Evolutionary conservation across 106 monocot species (phyloP).

Genomic region (Xerophyta viscosa): DNA sequence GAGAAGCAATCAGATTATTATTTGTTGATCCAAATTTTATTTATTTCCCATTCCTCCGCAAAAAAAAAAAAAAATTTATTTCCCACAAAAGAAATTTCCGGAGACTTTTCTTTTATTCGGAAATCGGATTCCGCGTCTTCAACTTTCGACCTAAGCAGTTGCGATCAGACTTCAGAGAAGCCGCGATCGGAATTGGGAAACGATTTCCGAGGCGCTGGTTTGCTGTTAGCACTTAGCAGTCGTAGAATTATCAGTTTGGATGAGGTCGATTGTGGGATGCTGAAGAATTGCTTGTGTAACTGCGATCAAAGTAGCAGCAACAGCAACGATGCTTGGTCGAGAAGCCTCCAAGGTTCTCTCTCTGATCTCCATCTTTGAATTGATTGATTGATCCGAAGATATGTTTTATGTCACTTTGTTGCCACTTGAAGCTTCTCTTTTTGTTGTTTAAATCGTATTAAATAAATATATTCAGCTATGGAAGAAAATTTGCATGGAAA

Average conservation of each 20-base stretch:
- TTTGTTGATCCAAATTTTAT: too few relatives aligned
- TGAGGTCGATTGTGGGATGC: background rate
- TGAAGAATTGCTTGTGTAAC: background rate
- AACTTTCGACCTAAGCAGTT: too few relatives aligned
- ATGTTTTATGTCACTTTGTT: background rate
- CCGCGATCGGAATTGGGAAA: too few relatives aligned
- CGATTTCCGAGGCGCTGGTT: background rate
- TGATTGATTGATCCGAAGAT: background rate
- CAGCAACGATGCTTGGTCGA: constrained; percentile 7
- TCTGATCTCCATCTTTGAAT: background rate
- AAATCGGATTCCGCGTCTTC: too few relatives aligned
- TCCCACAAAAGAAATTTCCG: too few relatives aligned
- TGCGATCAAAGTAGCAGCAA: background rate
- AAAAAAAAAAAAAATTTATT: too few relatives aligned
- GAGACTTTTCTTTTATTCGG: too few relatives aligned
- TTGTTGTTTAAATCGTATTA: background rate
- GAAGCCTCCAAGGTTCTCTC: constrained; percentile 9
- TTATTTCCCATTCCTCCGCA: too few relatives aligned
- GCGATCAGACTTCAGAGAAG: too few relatives aligned
- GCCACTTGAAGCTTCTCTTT: background rate
- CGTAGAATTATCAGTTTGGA: background rate
- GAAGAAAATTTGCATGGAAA: constrained; percentile 39
- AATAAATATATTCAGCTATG: constrained; percentile 21
- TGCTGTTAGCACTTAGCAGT: background rate
- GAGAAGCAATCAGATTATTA: too few relatives aligned